These are phyloP conservation scores for Sphagnum tenellum DNA, from an alignment of 225 moss, liverwort and hornwort genomes.

Conservation along the genomic window DNA sequence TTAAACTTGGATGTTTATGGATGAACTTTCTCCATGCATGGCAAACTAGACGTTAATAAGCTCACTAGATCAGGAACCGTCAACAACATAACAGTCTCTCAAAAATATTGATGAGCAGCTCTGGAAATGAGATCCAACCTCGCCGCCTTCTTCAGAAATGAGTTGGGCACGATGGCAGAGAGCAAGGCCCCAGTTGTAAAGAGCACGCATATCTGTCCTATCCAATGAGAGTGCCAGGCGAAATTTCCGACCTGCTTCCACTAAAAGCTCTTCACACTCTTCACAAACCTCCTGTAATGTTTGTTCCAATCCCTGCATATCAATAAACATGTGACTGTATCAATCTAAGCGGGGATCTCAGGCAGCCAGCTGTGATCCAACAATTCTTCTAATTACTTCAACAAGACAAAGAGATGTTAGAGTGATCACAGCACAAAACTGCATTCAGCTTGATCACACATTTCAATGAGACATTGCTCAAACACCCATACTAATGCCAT, in stretches of 20 bases:
- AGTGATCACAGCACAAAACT: too few relatives aligned
- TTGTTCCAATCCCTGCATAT: conserved; percentile 40
- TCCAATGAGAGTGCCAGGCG: conserved; percentile 73
- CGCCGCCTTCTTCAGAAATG: conserved; percentile 87
- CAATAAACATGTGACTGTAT: not conserved
- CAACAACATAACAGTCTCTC: not conserved
- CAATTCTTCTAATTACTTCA: too few relatives aligned
- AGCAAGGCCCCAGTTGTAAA: conserved; percentile 97
- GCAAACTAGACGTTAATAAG: too few relatives aligned
- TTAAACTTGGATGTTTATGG: too few relatives aligned
- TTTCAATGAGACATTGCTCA: too few relatives aligned
- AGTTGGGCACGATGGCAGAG: conserved; percentile 90
- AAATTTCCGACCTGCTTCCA: conserved; percentile 88
- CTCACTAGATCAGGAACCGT: too few relatives aligned
- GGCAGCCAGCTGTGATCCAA: too few relatives aligned
- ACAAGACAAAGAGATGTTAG: too few relatives aligned
- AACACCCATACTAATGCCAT: too few relatives aligned
- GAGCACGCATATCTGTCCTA: conserved; percentile 72
- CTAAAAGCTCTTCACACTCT: conserved; percentile 88
- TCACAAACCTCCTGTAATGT: conserved; percentile 82
- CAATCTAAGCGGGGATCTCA: too few relatives aligned
- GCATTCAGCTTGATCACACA: too few relatives aligned
- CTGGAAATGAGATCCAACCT: conserved; percentile 33
- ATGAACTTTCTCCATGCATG: too few relatives aligned
- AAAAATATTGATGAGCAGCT: not conserved